A percentile compares a stretch with the other conserved stretches of the same genome.
Conservation (phyloP, 768 basidiomycete genomes). For the Mycena vulgaris region DNA sequence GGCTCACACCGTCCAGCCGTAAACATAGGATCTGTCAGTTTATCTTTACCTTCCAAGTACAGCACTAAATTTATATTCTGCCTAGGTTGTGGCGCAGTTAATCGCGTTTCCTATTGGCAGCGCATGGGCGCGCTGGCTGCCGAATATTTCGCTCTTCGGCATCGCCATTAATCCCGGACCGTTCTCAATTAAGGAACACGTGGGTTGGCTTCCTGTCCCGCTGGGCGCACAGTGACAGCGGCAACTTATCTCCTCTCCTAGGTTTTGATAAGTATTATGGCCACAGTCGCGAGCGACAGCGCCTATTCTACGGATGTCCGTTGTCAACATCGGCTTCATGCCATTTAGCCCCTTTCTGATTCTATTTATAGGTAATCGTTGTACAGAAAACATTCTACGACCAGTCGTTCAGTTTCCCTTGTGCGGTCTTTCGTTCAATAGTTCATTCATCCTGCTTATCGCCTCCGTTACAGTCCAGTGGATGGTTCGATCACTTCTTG, state of each 20-base stretch:
- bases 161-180: conserved; percentile 79
- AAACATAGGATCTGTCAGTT: conserved; percentile 30
- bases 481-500: conserved; percentile 19
- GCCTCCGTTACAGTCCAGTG: conserved; percentile 17
- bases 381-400: conserved; percentile 82
- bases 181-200: conserved; percentile 81
- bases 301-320: conserved; percentile 75
- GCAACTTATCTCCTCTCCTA: conserved; percentile 34
- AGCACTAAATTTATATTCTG: conserved; percentile 38
- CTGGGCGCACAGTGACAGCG: no score
- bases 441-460: background rate
- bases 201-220: background rate
- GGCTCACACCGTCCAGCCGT: conserved; percentile 21
- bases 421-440: conserved; percentile 41
- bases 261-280: conserved; percentile 81
- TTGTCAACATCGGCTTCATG: background rate
- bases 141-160: conserved; percentile 69
- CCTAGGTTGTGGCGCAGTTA: conserved; percentile 77
- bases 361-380: conserved; percentile 62
- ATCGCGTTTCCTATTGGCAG: conserved; percentile 80
- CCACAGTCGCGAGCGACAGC: conserved; percentile 66
- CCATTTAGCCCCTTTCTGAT: background rate
- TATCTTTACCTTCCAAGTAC: background rate
- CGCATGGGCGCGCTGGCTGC: conserved; percentile 74
- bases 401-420: conserved; percentile 67